Base-by-base conservation (phyloP, 1,284 basidiomycete genomes). In the Albatrellus sp. region DNA sequence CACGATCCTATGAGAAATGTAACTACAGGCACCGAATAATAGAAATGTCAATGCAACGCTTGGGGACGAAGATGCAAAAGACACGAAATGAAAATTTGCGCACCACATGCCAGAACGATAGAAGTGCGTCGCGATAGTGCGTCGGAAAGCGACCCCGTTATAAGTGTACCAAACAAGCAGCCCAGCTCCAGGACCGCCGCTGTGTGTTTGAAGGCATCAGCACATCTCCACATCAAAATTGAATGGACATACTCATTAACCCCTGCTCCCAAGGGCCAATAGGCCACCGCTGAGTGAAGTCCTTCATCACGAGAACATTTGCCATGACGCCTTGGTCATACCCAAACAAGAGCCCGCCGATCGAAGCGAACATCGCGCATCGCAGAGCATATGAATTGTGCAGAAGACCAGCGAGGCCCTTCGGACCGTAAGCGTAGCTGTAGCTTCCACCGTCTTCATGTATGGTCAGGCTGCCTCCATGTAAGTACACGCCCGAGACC, bases 261-360 rank as follows among this genome's bases (percentile, higher is more conserved):
- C 84, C 85, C 54, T 77, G 80, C 59, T 85, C 73, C 64, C 80
- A 70, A 8, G 83, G 72, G 13, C 74, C 75, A 10, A 85, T 65
- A 6, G 79, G 80, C 73, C 76, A 87, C 10, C 75, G 68, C 42
- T 60, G 52, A 29, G 71, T 51, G 52, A 90, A 89, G 50, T 84
- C 78, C 40, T 67, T 64, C 85, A 89, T 90, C n/a, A 86, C 81
- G 12, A 90, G 69, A 7, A 90, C 77, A 57, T 88, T 88, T 2
- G 85, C 80, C 51, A 88, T 83, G 24, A 64, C 63, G 32, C 65
- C 68, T 52, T 70, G 64, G 55, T 66, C 66, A 48, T 66, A 68
- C 4, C 86, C 86, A 59, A 90, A 90, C 19, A 82, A 75, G 40
- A 89, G 58, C 0, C 87, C 85, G 3, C 86, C 87, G 52, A 89